Evolutionary conservation across 352 stramenopile genomes (phyloP).

Genomic region (Globisporangium nunn): DNA sequence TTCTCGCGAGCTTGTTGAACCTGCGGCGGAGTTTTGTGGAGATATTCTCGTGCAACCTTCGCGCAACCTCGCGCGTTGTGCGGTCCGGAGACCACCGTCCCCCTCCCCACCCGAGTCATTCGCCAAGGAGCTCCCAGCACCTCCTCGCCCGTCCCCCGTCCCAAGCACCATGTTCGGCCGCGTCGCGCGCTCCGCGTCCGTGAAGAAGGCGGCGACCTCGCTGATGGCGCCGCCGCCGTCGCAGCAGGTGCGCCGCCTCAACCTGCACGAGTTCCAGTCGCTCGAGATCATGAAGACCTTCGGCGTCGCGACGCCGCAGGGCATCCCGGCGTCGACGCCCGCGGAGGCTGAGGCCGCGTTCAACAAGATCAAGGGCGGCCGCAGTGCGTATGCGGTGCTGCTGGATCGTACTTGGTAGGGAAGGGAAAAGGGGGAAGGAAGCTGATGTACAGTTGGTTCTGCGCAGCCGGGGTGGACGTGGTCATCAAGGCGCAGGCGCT

Average conservation of each 20-base stretch:
- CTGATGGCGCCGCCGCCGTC: slow-evolving; percentile 49
- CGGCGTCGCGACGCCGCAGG: slow-evolving; percentile 66
- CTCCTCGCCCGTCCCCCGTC: not conserved
- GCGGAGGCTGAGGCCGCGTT: slow-evolving; percentile 79
- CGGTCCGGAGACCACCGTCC: not conserved
- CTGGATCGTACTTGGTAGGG: not conserved
- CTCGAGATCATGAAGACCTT: slow-evolving; percentile 92
- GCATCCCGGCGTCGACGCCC: slow-evolving; percentile 67
- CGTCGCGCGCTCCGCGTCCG: slow-evolving; percentile 24
- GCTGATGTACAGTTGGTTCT: not conserved
- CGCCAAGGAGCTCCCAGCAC: not conserved
- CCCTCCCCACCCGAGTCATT: not conserved
- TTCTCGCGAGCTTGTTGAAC: not conserved
- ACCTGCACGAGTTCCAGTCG: slow-evolving; percentile 93
- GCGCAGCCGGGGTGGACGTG: slow-evolving; percentile 77
- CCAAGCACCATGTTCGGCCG: slow-evolving; percentile 40
- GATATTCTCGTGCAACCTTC: not conserved
- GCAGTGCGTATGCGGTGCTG: slow-evolving; percentile 32
- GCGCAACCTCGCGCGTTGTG: not conserved
- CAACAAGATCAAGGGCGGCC: slow-evolving; percentile 65
- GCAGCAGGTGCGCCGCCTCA: slow-evolving; percentile 83
- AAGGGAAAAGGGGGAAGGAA: too few species aligned
- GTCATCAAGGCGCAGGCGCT: slow-evolving; percentile 97
- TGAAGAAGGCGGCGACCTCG: slow-evolving; percentile 21
- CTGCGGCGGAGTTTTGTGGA: not conserved